Percentiles rank a stretch among this genome's conserved stretches.
Conservation (phyloP, 352 stramenopile genomes). For the Pythium coloratum region DNA sequence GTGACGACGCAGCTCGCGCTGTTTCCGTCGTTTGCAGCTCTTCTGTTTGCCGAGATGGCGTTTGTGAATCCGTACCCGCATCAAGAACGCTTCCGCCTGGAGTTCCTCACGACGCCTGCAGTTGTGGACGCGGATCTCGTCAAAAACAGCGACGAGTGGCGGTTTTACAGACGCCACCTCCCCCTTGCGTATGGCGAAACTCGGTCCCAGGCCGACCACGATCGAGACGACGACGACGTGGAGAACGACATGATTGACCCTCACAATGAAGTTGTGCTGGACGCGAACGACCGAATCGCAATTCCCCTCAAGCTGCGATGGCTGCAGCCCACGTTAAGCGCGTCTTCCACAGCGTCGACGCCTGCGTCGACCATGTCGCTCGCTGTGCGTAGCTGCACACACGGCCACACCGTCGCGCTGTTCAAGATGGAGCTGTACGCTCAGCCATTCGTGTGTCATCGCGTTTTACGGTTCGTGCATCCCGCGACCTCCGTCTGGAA, state of each 20-base stretch:
- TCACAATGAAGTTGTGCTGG: constrained; percentile 84
- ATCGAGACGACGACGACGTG: constrained; percentile 36
- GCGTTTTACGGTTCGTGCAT: constrained; percentile 74
- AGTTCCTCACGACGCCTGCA: constrained; percentile 46
- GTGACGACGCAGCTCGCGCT: constrained; percentile 85
- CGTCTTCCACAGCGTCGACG: constrained; percentile 2
- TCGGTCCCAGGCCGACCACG: constrained; percentile 4
- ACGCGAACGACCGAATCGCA: constrained; percentile 76
- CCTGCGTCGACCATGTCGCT: constrained; percentile 22
- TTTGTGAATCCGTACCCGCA: constrained; percentile 91
- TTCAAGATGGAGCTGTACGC: constrained; percentile 84
- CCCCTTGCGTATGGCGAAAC: constrained; percentile 46
- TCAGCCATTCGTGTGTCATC: constrained; percentile 82
- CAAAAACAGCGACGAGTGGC: constrained; percentile 79
- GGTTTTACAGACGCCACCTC: constrained; percentile 69
- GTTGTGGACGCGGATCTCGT: constrained; percentile 78
- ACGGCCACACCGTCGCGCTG: constrained; percentile 89
- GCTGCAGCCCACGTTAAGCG: constrained; percentile 37
- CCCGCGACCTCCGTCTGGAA: constrained; percentile 58
- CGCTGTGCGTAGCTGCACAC: constrained; percentile 75
- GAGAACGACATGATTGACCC: constrained; percentile 94
- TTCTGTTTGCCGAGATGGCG: constrained; percentile 89
- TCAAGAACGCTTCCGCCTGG: constrained; percentile 89
- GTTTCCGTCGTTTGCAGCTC: constrained; percentile 73
- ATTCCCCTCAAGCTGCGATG: constrained; percentile 90